Percentiles rank a stretch among this genome's conserved stretches.
These are phyloP conservation scores for Dipteronia sinensis DNA, from an alignment of 345 rosid species.

Conservation along the genomic window DNA sequence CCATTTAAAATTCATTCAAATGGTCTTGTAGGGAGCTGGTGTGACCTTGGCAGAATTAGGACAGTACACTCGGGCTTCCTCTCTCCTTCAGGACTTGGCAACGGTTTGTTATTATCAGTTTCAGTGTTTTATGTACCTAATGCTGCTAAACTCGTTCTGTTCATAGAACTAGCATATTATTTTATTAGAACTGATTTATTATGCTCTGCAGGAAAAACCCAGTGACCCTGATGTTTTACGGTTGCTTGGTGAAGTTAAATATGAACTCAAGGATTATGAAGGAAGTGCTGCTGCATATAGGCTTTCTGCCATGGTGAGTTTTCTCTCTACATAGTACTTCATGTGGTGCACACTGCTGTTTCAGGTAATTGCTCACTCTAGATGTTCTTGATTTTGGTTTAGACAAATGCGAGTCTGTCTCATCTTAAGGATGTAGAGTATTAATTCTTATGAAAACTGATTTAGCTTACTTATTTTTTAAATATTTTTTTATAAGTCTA, in stretches of 20 bases:
- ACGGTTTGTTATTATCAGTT: conserved; percentile 56
- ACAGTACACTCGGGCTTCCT: conserved; percentile 65
- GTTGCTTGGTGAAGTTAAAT: conserved; percentile 93
- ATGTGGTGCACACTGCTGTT: not conserved
- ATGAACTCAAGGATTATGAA: conserved; percentile 80
- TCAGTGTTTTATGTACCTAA: conserved; percentile 9
- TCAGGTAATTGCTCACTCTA: not conserved
- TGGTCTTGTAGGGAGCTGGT: conserved; percentile 78
- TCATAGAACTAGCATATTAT: conserved; percentile 26
- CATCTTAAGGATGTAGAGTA: not conserved
- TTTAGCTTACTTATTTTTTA: not conserved
- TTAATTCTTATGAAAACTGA: conserved; percentile 9
- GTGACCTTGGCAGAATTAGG: conserved; percentile 85
- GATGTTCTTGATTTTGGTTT: not conserved
- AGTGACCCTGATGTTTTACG: conserved; percentile 77
- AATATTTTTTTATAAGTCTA: not conserved
- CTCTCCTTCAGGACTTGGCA: conserved; percentile 71
- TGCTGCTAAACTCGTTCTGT: conserved; percentile 15
- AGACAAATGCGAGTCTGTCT: not conserved
- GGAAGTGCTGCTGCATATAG: conserved; percentile 86
- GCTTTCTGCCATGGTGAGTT: conserved; percentile 58
- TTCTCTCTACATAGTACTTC: not conserved
- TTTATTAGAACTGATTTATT: conserved; percentile 14
- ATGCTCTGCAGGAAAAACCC: conserved; percentile 67
- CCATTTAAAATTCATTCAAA: conserved; percentile 31